phyloP scores from a whole-genome alignment of 2,329 filamentous ascomycete genomes.

The Phyllosticta capitalensis region DNA sequence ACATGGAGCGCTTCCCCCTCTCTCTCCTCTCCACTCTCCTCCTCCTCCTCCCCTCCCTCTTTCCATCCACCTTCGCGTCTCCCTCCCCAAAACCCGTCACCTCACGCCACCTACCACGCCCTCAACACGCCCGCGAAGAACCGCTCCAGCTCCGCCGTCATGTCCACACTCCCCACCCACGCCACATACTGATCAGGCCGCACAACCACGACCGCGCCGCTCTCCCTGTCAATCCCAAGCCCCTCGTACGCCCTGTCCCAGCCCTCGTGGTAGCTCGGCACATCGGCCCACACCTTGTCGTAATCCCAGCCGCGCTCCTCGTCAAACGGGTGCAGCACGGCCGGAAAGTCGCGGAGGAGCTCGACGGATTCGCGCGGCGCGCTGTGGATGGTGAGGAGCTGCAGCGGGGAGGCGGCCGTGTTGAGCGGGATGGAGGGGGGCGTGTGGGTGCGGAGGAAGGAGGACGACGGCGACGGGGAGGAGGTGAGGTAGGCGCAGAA shows the following conservation, averaged over 20 bases:
- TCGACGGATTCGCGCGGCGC: slow-evolving; percentile 39
- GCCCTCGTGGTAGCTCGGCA: slow-evolving; percentile 34
- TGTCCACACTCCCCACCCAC: slow-evolving; percentile 30
- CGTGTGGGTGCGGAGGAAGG: slow-evolving; percentile 39
- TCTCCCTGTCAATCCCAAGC: slow-evolving; percentile 47
- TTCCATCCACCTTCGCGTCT: too few relatives aligned
- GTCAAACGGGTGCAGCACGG: slow-evolving; percentile 36
- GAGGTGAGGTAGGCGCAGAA: slow-evolving; percentile 39
- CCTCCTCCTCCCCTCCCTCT: too few relatives aligned
- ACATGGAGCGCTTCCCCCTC: neutral
- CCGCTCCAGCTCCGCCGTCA: slow-evolving; percentile 21
- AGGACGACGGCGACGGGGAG: slow-evolving; percentile 14
- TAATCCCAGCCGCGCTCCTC: slow-evolving; percentile 30
- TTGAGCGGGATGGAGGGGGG: slow-evolving; percentile 31
- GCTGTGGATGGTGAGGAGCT: slow-evolving; percentile 53
- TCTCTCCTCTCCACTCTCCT: too few relatives aligned
- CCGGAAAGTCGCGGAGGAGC: slow-evolving; percentile 33
- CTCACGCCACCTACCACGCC: neutral
- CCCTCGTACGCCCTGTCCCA: slow-evolving; percentile 42
- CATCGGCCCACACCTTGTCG: slow-evolving; percentile 38
- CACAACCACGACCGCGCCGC: slow-evolving; percentile 50
- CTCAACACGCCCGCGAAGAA: slow-evolving; percentile 13
- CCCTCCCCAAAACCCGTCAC: neutral
- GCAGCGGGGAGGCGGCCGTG: slow-evolving; percentile 36
- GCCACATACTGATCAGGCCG: slow-evolving; percentile 61